Base-by-base conservation (phyloP, 805 yeast genomes). In the Schwanniomyces vanrijiae region DNA sequence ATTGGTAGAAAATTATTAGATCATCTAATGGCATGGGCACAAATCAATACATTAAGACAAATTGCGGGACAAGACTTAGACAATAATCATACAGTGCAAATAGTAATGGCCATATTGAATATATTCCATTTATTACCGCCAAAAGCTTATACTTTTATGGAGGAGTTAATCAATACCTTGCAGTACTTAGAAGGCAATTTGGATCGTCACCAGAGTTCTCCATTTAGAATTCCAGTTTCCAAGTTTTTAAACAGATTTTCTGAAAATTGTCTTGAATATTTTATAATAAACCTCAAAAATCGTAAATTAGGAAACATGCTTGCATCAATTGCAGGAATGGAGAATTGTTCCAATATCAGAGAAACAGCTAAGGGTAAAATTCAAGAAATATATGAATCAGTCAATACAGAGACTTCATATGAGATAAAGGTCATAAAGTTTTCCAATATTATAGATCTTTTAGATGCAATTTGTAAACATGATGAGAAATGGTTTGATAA, bases 11-110 rank as follows among this genome's bases (percentile, higher is more conserved):
- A 94, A 58, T 69, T 94, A 43, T 76, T 95, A 26, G 98, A 94
- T 60, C 99, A 94, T 66, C 73, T 94, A 53, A 86, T 85, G 80
- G 96, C 97, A 0, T 91, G 97, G 96, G 96, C 97, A 0, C 91
- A 88, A 56, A 89, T 94, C 2, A 80, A 81, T 24, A 80, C 88
- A 0, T 65, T 95, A 34, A 83, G 90, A 46, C 81, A 83, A 52
- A 79, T 88, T 37, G 84, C 97, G 0, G 84, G 85, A 4, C 89
- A 85, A 54, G 96, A 88, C 49, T 77, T 95, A 47, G 86, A 81
- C 26, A 85, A 82, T 53, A 91, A 91, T 54, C 84, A 83, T 29
- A 88, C 90, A 0, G 88, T 95, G 10, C 86, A 88, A 58, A 88
- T 92, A 34, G 90, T 94, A 39, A 88, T 86, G 54, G 96, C 96